Base-by-base conservation (phyloP, 169 alveolate genomes). In the Toxoplasma gondii region DNA sequence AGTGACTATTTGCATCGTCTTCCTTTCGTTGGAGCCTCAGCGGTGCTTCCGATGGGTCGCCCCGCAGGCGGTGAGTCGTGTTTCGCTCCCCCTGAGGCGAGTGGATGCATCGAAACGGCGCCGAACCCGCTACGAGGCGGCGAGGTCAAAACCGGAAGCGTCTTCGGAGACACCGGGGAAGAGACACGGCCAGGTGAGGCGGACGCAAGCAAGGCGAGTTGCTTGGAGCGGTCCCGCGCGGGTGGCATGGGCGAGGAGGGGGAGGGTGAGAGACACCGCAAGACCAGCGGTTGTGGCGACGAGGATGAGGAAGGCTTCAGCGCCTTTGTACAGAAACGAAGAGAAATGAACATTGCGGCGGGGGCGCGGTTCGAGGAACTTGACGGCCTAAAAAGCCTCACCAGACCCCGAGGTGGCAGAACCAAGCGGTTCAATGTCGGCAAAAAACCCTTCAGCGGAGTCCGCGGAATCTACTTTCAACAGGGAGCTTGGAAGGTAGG, bases 401-500 rank as follows among this genome's bases (percentile, higher is more conserved):
- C 92, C 81, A 69, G 94, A 31, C 96, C 96, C 10, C 91, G 64
- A 31, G 96, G 92, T 17, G 96, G 96, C 44, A n/a, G 78, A 19
- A 86, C 88, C 80, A 94, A 94, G 83, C 86, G 96, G 2, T 88
- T 91, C 54, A 94, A 94, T 69, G 96, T 94, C 58, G 96, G 96
- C 19, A 91, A 88, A 74, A 94, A 94, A 31, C 96, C 96, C 31
- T 94, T 91, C 78, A 94, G 96, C 29, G 96, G 96, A 19, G 96
- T 94, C 41, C 96, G 96, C 24, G 96, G 96, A 16, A 94, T 94
- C 84, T 94, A 94, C 92, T 94, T 94, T 38, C 96, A 94, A 82
- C 96, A 94, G 93, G 96, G 96, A 29, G 82, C 88, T 31, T 94
- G 96, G 96, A 94, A 94, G 88, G 96, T 94, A n/a, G 39, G 90